Conservation (phyloP, 1,284 basidiomycete genomes). For the Naganishia sp. region DNA sequence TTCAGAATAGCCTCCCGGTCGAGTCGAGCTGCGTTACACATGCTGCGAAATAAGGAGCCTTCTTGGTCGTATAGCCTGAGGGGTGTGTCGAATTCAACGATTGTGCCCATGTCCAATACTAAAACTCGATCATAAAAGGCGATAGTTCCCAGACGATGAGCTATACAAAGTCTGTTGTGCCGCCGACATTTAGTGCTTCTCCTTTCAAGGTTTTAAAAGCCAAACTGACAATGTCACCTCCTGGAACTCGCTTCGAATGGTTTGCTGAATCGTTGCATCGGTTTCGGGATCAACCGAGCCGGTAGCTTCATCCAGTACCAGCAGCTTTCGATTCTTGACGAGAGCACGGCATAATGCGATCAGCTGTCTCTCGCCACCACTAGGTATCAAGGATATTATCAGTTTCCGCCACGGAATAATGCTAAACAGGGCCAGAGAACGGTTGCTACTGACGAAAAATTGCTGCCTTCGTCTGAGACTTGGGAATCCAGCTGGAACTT, state of each 20-base stretch:
- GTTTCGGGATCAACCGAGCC: constrained; percentile 65
- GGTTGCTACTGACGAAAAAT: constrained; percentile 34
- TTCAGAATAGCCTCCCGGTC: constrained; percentile 11
- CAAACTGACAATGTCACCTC: constrained; percentile 39
- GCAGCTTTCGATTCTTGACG: constrained; percentile 67
- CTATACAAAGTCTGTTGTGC: constrained; percentile 64
- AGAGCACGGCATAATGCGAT: constrained; percentile 70
- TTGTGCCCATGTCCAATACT: constrained; percentile 47
- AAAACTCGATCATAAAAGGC: constrained; percentile 51
- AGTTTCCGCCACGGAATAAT: too few species aligned
- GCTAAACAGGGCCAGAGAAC: constrained; percentile 56
- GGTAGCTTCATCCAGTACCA: constrained; percentile 61
- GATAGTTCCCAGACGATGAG: constrained; percentile 74
- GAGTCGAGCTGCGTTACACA: constrained; percentile 41
- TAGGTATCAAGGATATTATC: constrained; percentile 38
- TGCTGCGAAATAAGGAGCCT: constrained; percentile 48
- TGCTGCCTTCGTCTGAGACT: constrained; percentile 43
- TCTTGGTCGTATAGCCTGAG: constrained; percentile 46
- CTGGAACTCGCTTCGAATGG: constrained; percentile 70
- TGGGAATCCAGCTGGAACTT: constrained; percentile 66
- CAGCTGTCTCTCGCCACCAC: constrained; percentile 58
- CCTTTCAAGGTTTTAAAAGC: constrained; percentile 10
- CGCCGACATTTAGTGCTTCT: constrained; percentile 46
- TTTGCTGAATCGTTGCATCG: constrained; percentile 70
- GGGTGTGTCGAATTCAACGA: constrained; percentile 51